Evolutionary conservation across 495 filamentous ascomycete species (phyloP).

Genomic region (Xylaria venustula): DNA sequence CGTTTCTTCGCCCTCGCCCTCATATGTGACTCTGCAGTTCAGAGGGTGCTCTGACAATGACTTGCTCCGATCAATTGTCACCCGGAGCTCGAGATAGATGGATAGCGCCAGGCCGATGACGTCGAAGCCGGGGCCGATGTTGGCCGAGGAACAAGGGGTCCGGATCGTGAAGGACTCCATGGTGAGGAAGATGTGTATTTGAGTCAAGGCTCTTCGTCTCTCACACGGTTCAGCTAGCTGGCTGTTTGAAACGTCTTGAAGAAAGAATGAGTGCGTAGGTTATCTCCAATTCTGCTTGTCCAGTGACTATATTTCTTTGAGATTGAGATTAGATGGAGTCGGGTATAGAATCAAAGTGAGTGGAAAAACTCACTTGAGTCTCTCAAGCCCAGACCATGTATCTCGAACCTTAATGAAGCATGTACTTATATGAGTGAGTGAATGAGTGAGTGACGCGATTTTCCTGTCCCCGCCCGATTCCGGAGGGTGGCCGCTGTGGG

Average conservation of each 20-base stretch:
- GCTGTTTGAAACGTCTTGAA: too few species aligned
- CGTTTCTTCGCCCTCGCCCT: constrained; percentile 71
- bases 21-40: constrained; percentile 87
- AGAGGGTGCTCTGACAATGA: constrained; percentile 58
- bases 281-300: too few species aligned
- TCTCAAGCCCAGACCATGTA: not conserved
- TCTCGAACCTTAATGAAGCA: not conserved
- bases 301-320: too few species aligned
- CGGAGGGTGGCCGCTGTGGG: constrained; percentile 10
- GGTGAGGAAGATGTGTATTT: not conserved
- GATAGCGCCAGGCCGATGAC: constrained; percentile 93
- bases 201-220: not conserved
- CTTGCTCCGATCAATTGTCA: constrained; percentile 61
- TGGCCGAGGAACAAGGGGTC: constrained; percentile 87
- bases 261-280: too few species aligned
- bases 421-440: not conserved
- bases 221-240: not conserved
- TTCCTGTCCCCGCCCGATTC: constrained; percentile 12
- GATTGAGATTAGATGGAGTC: too few species aligned
- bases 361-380: too few species aligned
- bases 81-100: constrained; percentile 80
- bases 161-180: constrained; percentile 58
- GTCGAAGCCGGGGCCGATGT: constrained; percentile 96
- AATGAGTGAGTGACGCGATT: not conserved
- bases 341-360: too few species aligned